Conservation (phyloP, 176 grass and related monocot genomes). For the Zea mays region Zm-B73-REFERENCE-NAM-5.0 NC_050105.1:144738501-144739000, state of each 20-base stretch:
- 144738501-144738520: no score
- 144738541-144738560: not conserved
- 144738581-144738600: not conserved
- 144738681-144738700: not conserved
- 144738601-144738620: not conserved
- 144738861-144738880: not conserved
- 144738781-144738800: not conserved
- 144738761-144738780: not conserved
- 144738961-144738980: no score
- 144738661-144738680: not conserved
- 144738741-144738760: not conserved
- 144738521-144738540: not conserved
- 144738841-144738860: not conserved
- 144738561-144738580: not conserved
- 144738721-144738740: no score
- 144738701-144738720: no score
- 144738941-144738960: no score
- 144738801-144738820: no score
- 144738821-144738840: not conserved
- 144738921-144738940: no score
- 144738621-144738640: not conserved
- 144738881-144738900: not conserved
- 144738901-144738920: not conserved
- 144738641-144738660: not conserved
- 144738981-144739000: no score